Conservation (phyloP, 306 rosid species). For the Prunus padus region DNA sequence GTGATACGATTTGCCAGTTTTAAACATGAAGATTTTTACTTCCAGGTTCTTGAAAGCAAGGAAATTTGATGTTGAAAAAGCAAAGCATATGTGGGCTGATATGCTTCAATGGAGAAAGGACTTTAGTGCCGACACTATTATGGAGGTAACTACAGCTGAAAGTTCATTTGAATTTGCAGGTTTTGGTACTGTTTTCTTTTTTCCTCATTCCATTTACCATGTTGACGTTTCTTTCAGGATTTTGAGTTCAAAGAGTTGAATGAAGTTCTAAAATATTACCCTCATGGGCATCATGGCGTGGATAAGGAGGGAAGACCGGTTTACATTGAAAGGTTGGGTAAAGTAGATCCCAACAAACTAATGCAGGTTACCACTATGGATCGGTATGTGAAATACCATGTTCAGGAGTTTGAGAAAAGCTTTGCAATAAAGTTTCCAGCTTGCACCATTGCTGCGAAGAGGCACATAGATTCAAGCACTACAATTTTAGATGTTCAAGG, state of each 20-base stretch:
- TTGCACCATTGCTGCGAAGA: conserved; percentile 92
- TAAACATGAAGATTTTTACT: not conserved
- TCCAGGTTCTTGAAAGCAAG: conserved; percentile 90
- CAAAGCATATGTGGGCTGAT: conserved; percentile 97
- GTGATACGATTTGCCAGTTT: not conserved
- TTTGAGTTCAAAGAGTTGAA: conserved; percentile 74
- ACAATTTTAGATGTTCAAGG: conserved; percentile 98
- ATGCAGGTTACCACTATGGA: conserved; percentile 94
- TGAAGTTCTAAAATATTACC: conserved; percentile 77
- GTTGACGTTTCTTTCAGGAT: conserved; percentile 50
- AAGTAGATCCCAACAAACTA: conserved; percentile 84
- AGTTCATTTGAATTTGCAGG: conserved; percentile 9
- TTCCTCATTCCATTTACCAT: conserved; percentile 11
- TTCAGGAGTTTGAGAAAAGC: conserved; percentile 81
- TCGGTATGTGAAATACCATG: conserved; percentile 87
- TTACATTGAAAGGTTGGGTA: conserved; percentile 94
- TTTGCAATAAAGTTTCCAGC: conserved; percentile 91
- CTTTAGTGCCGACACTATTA: conserved; percentile 69
- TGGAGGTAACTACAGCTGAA: conserved; percentile 49
- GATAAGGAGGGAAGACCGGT: conserved; percentile 98
- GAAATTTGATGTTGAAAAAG: conserved; percentile 81
- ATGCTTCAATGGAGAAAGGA: conserved; percentile 96
- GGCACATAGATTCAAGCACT: conserved; percentile 94
- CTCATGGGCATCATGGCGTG: conserved; percentile 94
- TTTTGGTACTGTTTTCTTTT: conserved; percentile 5